Evolutionary conservation across 192 early-diverging fungal genomes (phyloP).

Genomic region (Lunasporangiospora selenospora): DNA sequence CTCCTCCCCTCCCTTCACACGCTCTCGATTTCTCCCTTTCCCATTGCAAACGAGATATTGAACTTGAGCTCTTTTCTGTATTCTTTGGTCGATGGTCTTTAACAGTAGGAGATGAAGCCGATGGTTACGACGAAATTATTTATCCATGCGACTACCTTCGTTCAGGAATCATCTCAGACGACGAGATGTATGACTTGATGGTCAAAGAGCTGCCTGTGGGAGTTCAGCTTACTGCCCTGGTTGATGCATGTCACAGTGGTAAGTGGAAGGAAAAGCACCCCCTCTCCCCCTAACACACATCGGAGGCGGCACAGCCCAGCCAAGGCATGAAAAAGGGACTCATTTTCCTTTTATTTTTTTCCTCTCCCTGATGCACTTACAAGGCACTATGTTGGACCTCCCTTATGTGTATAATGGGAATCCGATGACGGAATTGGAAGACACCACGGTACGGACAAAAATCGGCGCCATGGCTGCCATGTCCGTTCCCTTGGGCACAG

Average conservation of each 20-base stretch:
- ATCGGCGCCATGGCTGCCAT: slow-evolving; percentile 48
- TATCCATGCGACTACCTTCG: slow-evolving; percentile 76
- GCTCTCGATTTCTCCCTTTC: background rate
- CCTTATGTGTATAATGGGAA: slow-evolving; percentile 64
- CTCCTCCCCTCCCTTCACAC: background rate
- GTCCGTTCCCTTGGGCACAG: slow-evolving; percentile 27
- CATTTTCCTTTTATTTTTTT: no score
- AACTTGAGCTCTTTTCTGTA: background rate
- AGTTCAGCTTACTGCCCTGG: slow-evolving; percentile 73
- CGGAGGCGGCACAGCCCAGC: no score
- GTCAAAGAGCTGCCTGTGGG: slow-evolving; percentile 70
- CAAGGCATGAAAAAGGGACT: no score
- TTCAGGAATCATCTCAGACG: slow-evolving; percentile 74
- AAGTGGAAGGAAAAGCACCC: no score
- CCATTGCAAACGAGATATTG: no score
- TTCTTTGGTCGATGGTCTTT: slow-evolving; percentile 2
- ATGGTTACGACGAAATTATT: slow-evolving; percentile 72
- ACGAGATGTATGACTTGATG: slow-evolving; percentile 68
- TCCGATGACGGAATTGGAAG: slow-evolving; percentile 32
- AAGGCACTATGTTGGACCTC: slow-evolving; percentile 67
- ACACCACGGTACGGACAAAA: slow-evolving; percentile 29
- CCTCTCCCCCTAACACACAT: no score
- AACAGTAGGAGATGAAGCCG: slow-evolving; percentile 55
- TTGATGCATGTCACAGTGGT: slow-evolving; percentile 75
- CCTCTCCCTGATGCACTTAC: no score